Evolutionary conservation across 208 protist genomes (phyloP).

Genomic region (Tritrichomonas foetus): DNA sequence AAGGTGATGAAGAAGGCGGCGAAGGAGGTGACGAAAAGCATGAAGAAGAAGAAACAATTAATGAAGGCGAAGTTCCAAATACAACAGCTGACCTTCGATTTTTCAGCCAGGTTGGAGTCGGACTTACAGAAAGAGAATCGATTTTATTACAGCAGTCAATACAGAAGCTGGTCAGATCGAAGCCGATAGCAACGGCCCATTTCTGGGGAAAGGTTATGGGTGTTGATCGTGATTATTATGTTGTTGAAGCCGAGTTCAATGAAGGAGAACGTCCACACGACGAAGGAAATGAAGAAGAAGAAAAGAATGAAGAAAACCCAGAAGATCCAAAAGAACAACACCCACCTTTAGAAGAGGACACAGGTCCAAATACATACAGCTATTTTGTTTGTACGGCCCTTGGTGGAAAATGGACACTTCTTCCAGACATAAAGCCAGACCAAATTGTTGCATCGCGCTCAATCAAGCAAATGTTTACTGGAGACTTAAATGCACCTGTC

Average conservation of each 20-base stretch:
- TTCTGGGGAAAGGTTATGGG: slow-evolving; percentile 32
- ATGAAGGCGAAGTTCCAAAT: slow-evolving; percentile 38
- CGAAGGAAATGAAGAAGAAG: neutral
- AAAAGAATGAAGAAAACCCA: neutral
- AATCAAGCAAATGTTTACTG: slow-evolving; percentile 18
- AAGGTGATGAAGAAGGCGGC: neutral
- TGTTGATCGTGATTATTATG: neutral
- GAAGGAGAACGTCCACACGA: neutral
- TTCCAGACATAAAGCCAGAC: neutral
- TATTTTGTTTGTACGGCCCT: slow-evolving; percentile 1
- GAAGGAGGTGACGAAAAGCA: neutral
- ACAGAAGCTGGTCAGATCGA: slow-evolving; percentile 11
- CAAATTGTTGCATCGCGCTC: neutral
- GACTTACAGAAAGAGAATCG: neutral
- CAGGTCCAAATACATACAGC: slow-evolving; percentile 25
- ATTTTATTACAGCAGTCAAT: slow-evolving; percentile 37
- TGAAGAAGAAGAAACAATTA: neutral
- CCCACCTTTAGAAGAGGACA: neutral
- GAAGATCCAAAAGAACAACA: neutral
- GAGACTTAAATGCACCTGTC: neutral
- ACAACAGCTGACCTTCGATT: neutral
- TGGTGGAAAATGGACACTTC: neutral
- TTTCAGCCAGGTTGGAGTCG: neutral
- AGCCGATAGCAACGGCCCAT: neutral
- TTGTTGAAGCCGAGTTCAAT: slow-evolving; percentile 22